Conservation (phyloP, 1,284 basidiomycete species). For the Trichosporon sp. region DNA sequence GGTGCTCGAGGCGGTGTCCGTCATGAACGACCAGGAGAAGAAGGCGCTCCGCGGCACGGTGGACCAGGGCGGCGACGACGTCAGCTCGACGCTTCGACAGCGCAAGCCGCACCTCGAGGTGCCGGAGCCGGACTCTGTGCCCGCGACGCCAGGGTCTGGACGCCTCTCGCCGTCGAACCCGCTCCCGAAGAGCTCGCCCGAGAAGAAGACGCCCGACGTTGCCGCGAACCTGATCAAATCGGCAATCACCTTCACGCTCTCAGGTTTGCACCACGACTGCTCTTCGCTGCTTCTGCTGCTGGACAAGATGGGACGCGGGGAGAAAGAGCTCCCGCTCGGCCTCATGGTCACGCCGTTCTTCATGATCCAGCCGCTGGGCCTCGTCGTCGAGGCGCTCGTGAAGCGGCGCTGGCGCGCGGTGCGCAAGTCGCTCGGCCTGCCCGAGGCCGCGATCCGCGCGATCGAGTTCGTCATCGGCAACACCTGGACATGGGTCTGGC, state of each 20-base stretch:
- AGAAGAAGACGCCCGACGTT: conserved; percentile 7
- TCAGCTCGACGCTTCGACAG: neutral
- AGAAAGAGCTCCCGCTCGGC: neutral
- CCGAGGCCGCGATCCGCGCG: conserved; percentile 21
- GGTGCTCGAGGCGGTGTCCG: neutral
- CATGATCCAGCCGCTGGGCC: conserved; percentile 35
- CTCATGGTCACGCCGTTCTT: conserved; percentile 37
- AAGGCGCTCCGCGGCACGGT: neutral
- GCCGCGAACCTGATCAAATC: conserved; percentile 40
- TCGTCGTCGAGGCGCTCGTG: conserved; percentile 34
- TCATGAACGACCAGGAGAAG: neutral
- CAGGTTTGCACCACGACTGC: conserved; percentile 39
- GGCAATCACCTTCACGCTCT: conserved; percentile 36
- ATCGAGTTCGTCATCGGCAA: conserved; percentile 36
- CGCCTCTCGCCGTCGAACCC: neutral
- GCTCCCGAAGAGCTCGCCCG: neutral
- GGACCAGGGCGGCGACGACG: neutral
- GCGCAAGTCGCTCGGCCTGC: neutral
- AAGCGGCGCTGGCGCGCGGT: conserved; percentile 28
- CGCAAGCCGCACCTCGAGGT: neutral
- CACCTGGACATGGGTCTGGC: conserved; percentile 41
- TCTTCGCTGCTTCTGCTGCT: conserved; percentile 25
- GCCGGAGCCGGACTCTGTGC: neutral
- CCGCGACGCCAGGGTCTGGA: neutral
- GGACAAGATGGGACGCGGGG: conserved; percentile 17